phyloP scores from a whole-genome alignment of 257 asterid genomes.

The Solanum sejunctum region DNA sequence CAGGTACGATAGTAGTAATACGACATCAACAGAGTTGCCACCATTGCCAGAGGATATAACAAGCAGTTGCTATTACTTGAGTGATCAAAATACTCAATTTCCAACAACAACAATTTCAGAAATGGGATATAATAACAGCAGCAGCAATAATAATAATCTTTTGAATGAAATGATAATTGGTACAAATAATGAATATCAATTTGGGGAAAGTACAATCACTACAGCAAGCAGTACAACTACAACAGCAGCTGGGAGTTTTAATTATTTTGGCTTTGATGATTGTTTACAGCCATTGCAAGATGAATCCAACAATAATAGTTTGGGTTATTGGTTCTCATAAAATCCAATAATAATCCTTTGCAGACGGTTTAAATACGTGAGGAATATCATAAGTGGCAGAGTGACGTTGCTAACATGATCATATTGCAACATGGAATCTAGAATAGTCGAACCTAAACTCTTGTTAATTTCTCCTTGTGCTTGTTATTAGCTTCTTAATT shows the following conservation, averaged over 20 bases:
- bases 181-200: neutral
- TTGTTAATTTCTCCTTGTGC: neutral
- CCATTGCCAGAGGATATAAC: constrained; percentile 90
- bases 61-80: constrained; percentile 8
- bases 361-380: neutral
- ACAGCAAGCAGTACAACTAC: neutral
- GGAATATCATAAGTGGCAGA: neutral
- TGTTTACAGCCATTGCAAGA: neutral
- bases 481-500: neutral
- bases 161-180: neutral
- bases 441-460: neutral
- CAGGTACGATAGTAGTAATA: neutral
- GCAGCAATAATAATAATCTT: neutral
- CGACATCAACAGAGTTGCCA: constrained; percentile 38
- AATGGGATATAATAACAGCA: constrained; percentile 40
- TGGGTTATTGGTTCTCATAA: neutral
- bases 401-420: neutral
- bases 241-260: neutral
- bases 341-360: no score
- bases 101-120: constrained; percentile 37
- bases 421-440: neutral
- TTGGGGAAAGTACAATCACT: neutral
- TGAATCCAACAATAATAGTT: neutral
- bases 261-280: neutral
- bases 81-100: neutral